Conservation (phyloP, 768 basidiomycete species). For the Naganishia randhawae region DNA sequence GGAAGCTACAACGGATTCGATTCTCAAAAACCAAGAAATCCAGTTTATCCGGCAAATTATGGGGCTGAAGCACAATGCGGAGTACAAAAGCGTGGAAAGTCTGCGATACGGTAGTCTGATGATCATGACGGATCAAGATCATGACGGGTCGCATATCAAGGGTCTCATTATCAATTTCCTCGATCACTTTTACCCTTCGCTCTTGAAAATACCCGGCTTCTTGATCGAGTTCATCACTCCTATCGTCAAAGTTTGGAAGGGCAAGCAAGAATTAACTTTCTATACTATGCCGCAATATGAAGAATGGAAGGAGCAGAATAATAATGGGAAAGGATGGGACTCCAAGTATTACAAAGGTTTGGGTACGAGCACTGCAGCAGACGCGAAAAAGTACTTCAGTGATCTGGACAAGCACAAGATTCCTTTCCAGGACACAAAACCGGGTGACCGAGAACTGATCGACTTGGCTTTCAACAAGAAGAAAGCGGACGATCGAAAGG, state of each 20-base stretch:
- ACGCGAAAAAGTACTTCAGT: conserved; percentile 88
- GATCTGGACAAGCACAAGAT: conserved; percentile 92
- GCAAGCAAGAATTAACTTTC: conserved; percentile 73
- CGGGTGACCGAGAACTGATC: conserved; percentile 80
- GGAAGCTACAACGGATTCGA: conserved; percentile 90
- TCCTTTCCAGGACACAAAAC: conserved; percentile 74
- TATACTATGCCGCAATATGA: conserved; percentile 98
- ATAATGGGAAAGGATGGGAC: conserved; percentile 74
- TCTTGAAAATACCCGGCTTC: conserved; percentile 84
- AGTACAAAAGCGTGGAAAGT: conserved; percentile 64
- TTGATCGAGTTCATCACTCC: conserved; percentile 98
- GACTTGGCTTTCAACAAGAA: conserved; percentile 99
- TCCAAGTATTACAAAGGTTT: conserved; percentile 99
- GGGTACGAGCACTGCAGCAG: conserved; percentile 83
- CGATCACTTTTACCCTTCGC: conserved; percentile 92
- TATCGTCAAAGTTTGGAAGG: conserved; percentile 86
- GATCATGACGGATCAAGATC: conserved; percentile 99
- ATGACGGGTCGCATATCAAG: conserved; percentile 99
- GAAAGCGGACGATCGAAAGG: conserved; percentile 96
- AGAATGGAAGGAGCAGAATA: conserved; percentile 76
- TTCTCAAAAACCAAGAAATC: conserved; percentile 97
- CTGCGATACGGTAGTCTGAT: conserved; percentile 91
- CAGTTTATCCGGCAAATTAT: conserved; percentile 97
- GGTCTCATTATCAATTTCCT: conserved; percentile 98
- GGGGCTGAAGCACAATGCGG: conserved; percentile 89